Percentiles rank a stretch among this genome's conserved stretches.
phyloP scores from a whole-genome alignment of 2,329 filamentous ascomycete species.

The Fusarium falciforme region DNA sequence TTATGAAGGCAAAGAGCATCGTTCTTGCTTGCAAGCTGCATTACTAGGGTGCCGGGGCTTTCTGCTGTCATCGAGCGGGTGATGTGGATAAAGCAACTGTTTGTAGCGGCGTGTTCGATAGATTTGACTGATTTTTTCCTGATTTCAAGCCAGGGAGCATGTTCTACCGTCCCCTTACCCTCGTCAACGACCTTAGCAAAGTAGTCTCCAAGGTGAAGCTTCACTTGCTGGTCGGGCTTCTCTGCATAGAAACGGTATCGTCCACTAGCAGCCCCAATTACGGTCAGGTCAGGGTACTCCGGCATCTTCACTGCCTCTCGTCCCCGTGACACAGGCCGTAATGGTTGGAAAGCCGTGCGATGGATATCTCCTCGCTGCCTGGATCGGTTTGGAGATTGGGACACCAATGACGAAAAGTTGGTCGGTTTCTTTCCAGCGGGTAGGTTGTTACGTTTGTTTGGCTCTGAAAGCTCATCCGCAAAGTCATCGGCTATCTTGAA shows the following conservation, averaged over 20 bases:
- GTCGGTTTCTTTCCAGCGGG: slow-evolving; percentile 13
- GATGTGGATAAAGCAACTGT: slow-evolving; percentile 37
- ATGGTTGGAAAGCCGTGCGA: slow-evolving; percentile 31
- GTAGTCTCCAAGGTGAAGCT: slow-evolving; percentile 9
- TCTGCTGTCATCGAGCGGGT: slow-evolving; percentile 29
- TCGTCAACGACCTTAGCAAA: slow-evolving; percentile 7
- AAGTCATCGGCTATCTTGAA: slow-evolving; percentile 24
- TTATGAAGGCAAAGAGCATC: slow-evolving; percentile 23
- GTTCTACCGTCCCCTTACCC: background rate
- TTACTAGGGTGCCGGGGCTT: slow-evolving; percentile 17
- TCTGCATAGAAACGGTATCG: background rate
- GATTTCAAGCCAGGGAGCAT: slow-evolving; percentile 39
- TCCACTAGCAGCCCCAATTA: slow-evolving; percentile 44
- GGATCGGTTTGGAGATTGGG: slow-evolving; percentile 1
- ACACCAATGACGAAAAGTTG: slow-evolving; percentile 26
- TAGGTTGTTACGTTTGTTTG: background rate
- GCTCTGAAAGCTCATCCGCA: slow-evolving; percentile 47
- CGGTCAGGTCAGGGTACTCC: background rate
- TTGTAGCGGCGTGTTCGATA: slow-evolving; percentile 24
- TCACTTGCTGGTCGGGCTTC: background rate
- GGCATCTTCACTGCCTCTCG: background rate
- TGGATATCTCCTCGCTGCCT: slow-evolving; percentile 44
- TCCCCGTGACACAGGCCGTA: background rate
- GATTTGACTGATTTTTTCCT: slow-evolving; percentile 8
- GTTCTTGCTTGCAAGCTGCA: slow-evolving; percentile 33